Base-by-base conservation (phyloP, 192 early-diverging fungal species). In the Phycomyces nitens region DNA sequence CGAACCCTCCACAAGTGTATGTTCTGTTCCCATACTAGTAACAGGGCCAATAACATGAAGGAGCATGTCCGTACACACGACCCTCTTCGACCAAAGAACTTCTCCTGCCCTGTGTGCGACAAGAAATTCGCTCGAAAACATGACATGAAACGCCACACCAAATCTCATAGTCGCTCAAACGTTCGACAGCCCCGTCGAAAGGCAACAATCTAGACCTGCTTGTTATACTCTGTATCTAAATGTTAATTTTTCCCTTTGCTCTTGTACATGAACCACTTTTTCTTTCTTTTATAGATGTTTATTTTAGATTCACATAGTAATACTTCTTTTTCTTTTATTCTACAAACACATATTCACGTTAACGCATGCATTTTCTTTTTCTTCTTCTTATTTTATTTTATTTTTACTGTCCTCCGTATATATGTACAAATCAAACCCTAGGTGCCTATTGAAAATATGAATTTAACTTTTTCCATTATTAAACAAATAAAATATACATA, bases 51-150 rank as follows among this genome's bases (percentile, higher is more conserved):
- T 64, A 90, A 90, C 63, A 75, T 90, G 64, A 75, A 86, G 54
- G 79, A 82, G 11, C 88, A 90, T 58, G 66, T 81, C 38, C 67
- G 66, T 60, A 90, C 84, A 1, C 88, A 90, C 56, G 78, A 90
- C 69, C 86, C 86, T 12, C 76, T 82, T 53, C 82, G 89, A 27
- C 76, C 82, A 26, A 83, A 81, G 40, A 76, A 77, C 24, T 87
- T 79, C 72, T 64, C 62, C 38, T 90, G 88, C 64, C 57, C 66
- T 1, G 57, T 64, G 15, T 90, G 88, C 56, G 57, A 62, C 15
- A 85, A 84, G 42, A 65, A 73, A 18, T 90, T 90, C 62, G 78
- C 81, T 16, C 67, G 88, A 40, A 89, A 85, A 41, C 87, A 90
- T 68, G 89, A 91, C 69, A 69, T 90, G 38, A 83, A 84, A 56